Conservation (phyloP, 306 rosid genomes). For the Cercis canadensis region DNA sequence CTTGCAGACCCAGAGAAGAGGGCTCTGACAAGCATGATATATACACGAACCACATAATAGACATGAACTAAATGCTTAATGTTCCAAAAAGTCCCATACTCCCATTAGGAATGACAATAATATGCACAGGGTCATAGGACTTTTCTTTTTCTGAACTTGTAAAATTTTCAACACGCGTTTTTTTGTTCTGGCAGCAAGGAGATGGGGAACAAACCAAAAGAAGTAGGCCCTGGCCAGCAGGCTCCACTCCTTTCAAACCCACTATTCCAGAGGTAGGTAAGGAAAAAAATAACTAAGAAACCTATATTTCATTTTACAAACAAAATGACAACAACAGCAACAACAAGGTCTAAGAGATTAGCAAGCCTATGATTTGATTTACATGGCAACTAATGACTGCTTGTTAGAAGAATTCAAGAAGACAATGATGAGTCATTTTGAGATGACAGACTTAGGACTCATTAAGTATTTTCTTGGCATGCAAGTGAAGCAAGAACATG, state of each 20-base stretch:
- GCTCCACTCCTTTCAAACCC: slow-evolving; percentile 49
- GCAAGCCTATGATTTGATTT: slow-evolving; percentile 28
- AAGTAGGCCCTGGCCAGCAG: slow-evolving; percentile 44
- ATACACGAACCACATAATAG: slow-evolving; percentile 15
- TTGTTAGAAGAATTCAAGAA: slow-evolving; percentile 40
- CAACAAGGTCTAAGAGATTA: slow-evolving; percentile 33
- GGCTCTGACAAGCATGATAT: slow-evolving; percentile 10
- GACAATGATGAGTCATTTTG: slow-evolving; percentile 6
- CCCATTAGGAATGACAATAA: slow-evolving; percentile 28
- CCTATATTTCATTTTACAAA: slow-evolving; percentile 58
- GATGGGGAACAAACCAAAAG: slow-evolving; percentile 48
- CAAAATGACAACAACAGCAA: slow-evolving; percentile 47
- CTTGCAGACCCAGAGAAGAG: too few species aligned
- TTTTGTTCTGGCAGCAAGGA: slow-evolving; percentile 26
- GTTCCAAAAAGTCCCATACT: slow-evolving; percentile 12
- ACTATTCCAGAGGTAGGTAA: slow-evolving; percentile 40
- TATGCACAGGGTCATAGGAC: slow-evolving; percentile 42
- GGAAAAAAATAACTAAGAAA: slow-evolving; percentile 28
- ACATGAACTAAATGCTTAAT: slow-evolving; percentile 25
- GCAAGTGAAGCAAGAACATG: too few species aligned
- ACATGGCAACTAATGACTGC: too few species aligned
- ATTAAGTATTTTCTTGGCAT: too few species aligned
- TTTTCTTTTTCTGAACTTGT: slow-evolving; percentile 30
- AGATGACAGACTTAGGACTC: too few species aligned
- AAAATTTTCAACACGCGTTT: slow-evolving; percentile 4